Conservation (phyloP, 805 yeast genomes). For the Candida easanensis region DNA sequence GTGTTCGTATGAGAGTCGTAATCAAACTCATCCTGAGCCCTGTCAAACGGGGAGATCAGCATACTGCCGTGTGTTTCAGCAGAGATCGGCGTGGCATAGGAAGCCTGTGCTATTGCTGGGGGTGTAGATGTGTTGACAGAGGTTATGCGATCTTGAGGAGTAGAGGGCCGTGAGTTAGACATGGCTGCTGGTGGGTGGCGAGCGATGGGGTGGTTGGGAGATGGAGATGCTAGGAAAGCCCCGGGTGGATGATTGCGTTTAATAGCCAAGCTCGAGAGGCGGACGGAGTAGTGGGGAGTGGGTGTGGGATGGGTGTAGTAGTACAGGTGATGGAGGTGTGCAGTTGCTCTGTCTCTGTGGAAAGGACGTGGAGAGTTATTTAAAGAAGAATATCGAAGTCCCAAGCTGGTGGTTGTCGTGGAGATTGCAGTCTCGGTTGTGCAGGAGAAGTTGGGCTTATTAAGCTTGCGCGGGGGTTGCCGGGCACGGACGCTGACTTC, state of each 20-base stretch:
- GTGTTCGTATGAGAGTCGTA: conserved; percentile 3
- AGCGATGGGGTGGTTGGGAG: background rate
- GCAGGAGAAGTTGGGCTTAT: background rate
- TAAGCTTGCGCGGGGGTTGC: too few relatives aligned
- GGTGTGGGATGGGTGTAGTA: background rate
- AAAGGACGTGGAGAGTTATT: background rate
- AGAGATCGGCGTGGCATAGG: background rate
- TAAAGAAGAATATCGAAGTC: too few relatives aligned
- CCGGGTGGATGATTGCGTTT: too few relatives aligned
- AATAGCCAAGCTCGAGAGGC: too few relatives aligned
- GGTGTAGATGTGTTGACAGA: background rate
- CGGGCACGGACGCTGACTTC: too few relatives aligned
- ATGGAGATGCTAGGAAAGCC: too few relatives aligned
- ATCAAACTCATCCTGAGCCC: conserved; percentile 3
- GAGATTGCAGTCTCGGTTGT: background rate
- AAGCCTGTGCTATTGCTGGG: conserved; percentile 1
- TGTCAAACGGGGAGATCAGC: background rate
- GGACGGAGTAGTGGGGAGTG: too few relatives aligned
- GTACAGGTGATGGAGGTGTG: background rate
- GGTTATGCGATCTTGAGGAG: conserved; percentile 9
- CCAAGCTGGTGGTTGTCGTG: background rate
- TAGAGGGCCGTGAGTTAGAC: conserved; percentile 6
- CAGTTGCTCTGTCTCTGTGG: background rate
- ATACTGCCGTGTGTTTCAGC: background rate
- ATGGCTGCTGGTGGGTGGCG: too few relatives aligned